phyloP scores from a whole-genome alignment of 2,329 filamentous ascomycete genomes.

The Beauveria sp. region DNA sequence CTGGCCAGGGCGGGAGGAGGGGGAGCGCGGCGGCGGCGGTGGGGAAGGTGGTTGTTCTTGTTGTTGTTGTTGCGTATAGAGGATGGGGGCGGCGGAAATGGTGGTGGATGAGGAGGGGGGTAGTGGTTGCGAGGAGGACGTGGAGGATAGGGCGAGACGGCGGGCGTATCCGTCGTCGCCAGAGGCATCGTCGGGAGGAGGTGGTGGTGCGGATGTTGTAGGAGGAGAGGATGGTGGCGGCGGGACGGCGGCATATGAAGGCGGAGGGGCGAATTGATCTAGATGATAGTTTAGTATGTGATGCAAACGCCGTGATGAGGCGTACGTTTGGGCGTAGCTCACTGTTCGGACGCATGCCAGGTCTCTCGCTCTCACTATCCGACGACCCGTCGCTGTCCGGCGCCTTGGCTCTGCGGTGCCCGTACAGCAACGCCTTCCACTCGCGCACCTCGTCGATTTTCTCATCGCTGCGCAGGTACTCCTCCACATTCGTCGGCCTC shows the following conservation, averaged over 20 bases:
- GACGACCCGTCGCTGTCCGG: conserved; percentile 28
- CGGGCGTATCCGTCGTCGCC: conserved; percentile 64
- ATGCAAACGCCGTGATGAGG: not conserved
- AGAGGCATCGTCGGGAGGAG: conserved; percentile 49
- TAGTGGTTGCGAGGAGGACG: conserved; percentile 37
- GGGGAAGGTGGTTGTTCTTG: conserved; percentile 28
- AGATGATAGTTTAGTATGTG: conserved; percentile 16
- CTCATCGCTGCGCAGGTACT: conserved; percentile 79
- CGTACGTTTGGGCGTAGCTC: conserved; percentile 11
- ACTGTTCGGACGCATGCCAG: conserved; percentile 27
- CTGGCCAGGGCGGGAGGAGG: conserved; percentile 66
- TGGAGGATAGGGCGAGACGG: conserved; percentile 47
- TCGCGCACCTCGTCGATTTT: conserved; percentile 71
- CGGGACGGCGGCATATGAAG: conserved; percentile 49
- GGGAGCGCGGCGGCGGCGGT: conserved; percentile 37
- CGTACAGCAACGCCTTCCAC: conserved; percentile 78
- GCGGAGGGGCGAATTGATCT: conserved; percentile 55
- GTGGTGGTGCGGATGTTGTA: conserved; percentile 36
- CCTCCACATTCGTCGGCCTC: conserved; percentile 74
- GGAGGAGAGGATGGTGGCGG: conserved; percentile 43
- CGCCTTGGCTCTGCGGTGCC: conserved; percentile 51
- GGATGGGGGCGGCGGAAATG: conserved; percentile 73
- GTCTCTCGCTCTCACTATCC: conserved; percentile 30
- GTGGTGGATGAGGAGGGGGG: conserved; percentile 27
- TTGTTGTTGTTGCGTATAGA: conserved; percentile 43